phyloP scores from a whole-genome alignment of 83 land plant genomes.

The Picea engelmannii region DNA sequence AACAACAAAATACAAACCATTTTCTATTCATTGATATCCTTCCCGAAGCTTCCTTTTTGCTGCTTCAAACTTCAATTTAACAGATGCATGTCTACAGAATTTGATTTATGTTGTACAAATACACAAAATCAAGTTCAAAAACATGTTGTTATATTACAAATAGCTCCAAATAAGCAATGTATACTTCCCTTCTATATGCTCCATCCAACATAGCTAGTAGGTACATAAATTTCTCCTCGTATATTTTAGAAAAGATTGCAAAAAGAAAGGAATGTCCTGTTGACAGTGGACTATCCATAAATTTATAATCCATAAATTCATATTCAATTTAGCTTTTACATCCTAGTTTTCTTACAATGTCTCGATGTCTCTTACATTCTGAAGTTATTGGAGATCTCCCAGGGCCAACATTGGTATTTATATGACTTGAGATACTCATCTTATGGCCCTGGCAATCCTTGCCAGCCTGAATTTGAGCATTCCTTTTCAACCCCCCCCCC shows the following conservation, averaged over 20 bases:
- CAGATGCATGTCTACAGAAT: slow-evolving; percentile 23
- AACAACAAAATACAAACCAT: slow-evolving; percentile 41
- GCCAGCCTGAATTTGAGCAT: no score
- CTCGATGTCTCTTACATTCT: no score
- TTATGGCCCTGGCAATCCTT: no score
- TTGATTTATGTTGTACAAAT: slow-evolving; percentile 24
- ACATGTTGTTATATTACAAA: not conserved
- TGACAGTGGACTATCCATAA: no score
- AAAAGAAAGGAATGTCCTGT: no score
- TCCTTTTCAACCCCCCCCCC: no score
- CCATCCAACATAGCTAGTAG: not conserved
- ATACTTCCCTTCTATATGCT: not conserved
- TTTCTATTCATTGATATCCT: slow-evolving; percentile 72
- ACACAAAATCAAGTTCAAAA: not conserved
- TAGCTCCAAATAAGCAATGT: not conserved
- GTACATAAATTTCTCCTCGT: not conserved
- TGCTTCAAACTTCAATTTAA: slow-evolving; percentile 50
- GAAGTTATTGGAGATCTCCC: no score
- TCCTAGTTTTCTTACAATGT: no score
- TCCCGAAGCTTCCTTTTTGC: slow-evolving; percentile 75
- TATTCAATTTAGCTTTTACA: no score
- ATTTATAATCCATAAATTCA: no score
- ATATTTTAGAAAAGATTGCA: not conserved
- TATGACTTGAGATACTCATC: no score
- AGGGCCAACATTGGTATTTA: no score